These are phyloP conservation scores for Quercus bicolor DNA, from an alignment of 306 rosid species.

Conservation along the genomic window DNA sequence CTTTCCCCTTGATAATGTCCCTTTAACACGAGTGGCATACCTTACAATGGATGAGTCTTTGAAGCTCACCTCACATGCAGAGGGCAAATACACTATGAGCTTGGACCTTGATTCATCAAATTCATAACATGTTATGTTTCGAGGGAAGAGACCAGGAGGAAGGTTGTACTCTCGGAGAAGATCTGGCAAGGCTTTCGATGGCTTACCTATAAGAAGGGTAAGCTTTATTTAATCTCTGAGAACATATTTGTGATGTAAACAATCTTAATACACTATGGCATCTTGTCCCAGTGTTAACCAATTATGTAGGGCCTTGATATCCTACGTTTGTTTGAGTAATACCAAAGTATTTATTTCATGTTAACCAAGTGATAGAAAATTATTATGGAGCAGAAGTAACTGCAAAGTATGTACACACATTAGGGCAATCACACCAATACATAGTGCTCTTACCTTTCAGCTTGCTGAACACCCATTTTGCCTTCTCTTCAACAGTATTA, in stretches of 20 bases:
- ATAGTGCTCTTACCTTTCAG: slow-evolving; percentile 51
- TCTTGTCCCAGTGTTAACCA: background rate
- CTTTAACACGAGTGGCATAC: slow-evolving; percentile 46
- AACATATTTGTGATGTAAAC: background rate
- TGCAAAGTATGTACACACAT: background rate
- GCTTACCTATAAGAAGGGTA: slow-evolving; percentile 19
- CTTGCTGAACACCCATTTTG: slow-evolving; percentile 74
- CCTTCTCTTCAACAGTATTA: slow-evolving; percentile 75
- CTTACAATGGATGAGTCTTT: slow-evolving; percentile 60
- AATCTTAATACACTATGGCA: background rate
- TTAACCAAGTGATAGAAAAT: background rate
- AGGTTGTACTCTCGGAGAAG: slow-evolving; percentile 38
- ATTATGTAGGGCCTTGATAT: background rate
- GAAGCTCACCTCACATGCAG: slow-evolving; percentile 53
- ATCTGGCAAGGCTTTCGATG: slow-evolving; percentile 28
- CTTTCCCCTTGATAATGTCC: slow-evolving; percentile 45
- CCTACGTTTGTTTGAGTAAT: background rate
- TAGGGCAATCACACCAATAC: background rate
- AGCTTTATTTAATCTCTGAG: background rate
- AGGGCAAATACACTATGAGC: slow-evolving; percentile 39
- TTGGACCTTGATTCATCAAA: slow-evolving; percentile 50
- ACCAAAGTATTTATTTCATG: background rate
- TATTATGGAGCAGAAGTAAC: background rate
- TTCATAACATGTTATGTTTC: slow-evolving; percentile 43
- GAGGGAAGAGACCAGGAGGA: slow-evolving; percentile 36